phyloP scores from a whole-genome alignment of 441 rosid species.

The Francoa sonchifolia region DNA sequence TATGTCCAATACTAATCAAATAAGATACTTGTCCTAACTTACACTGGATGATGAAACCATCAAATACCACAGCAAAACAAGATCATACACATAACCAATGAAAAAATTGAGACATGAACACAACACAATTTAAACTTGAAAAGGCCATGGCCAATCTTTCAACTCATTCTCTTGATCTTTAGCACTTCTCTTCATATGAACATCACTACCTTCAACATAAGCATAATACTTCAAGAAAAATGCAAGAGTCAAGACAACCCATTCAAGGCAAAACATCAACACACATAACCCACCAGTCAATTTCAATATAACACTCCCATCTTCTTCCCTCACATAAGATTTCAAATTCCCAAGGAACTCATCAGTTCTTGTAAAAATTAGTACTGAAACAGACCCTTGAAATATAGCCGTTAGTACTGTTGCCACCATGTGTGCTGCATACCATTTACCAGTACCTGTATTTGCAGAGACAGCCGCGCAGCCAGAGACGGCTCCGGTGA shows the following conservation, averaged over 20 bases:
- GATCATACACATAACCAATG: too few species aligned
- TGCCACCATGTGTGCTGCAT: constrained; percentile 67
- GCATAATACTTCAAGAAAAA: constrained; percentile 25
- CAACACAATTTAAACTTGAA: constrained; percentile 15
- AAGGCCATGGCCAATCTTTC: constrained; percentile 25
- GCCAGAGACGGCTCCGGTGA: constrained; percentile 57
- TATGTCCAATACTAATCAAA: too few species aligned
- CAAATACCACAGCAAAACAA: too few species aligned
- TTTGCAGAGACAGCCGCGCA: constrained; percentile 56
- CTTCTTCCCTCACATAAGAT: constrained; percentile 26
- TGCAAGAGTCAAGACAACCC: constrained; percentile 25
- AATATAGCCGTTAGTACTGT: constrained; percentile 26
- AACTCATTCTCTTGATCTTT: constrained; percentile 19
- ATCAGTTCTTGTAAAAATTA: constrained; percentile 20
- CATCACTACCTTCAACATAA: constrained; percentile 6
- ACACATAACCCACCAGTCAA: constrained; percentile 21
- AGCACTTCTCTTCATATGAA: constrained; percentile 2
- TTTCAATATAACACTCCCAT: constrained; percentile 19
- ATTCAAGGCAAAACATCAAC: constrained; percentile 23
- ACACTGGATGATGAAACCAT: too few species aligned
- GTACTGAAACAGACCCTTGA: constrained; percentile 24
- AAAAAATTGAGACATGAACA: too few species aligned
- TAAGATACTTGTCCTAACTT: too few species aligned
- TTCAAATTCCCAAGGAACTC: constrained; percentile 21
- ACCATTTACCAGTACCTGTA: constrained; percentile 28